Evolutionary conservation across 306 rosid genomes (phyloP).

Genomic region (Nissolia schottii): DNA sequence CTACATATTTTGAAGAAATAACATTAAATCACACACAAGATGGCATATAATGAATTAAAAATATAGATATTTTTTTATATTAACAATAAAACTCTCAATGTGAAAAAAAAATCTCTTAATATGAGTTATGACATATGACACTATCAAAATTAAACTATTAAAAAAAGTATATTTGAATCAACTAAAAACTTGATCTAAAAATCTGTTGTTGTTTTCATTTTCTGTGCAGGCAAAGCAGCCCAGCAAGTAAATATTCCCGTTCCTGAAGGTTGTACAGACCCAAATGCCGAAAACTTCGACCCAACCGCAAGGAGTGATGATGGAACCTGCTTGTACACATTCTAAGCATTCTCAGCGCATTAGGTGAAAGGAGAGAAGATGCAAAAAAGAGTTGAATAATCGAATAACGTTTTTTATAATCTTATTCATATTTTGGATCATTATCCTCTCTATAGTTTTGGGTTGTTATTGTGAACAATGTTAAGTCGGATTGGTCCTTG

Average conservation of each 20-base stretch:
- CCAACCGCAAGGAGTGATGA: constrained; percentile 90
- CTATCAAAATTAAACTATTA: background rate
- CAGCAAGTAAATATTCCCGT: constrained; percentile 58
- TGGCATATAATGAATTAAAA: too few relatives aligned
- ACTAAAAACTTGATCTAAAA: background rate
- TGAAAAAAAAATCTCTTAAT: too few relatives aligned
- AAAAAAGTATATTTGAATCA: background rate
- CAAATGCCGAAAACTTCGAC: constrained; percentile 54
- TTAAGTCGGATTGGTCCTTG: background rate
- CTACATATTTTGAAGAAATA: too few relatives aligned
- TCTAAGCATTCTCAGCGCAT: constrained; percentile 29
- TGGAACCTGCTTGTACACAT: constrained; percentile 55
- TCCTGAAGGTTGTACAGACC: constrained; percentile 77
- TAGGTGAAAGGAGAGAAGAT: constrained; percentile 15
- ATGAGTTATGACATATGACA: too few relatives aligned
- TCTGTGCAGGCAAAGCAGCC: constrained; percentile 65
- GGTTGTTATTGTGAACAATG: constrained; percentile 1
- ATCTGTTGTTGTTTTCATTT: background rate
- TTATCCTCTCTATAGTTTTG: constrained; percentile 32
- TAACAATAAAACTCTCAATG: too few relatives aligned
- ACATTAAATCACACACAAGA: too few relatives aligned
- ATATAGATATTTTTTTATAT: too few relatives aligned
- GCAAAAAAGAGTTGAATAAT: constrained; percentile 19
- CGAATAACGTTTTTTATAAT: constrained; percentile 11
- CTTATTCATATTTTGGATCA: constrained; percentile 25